Percentiles rank a stretch among this genome's conserved stretches.
Conservation (phyloP, 768 basidiomycete genomes). For the Phaeotremella skinneri region DNA sequence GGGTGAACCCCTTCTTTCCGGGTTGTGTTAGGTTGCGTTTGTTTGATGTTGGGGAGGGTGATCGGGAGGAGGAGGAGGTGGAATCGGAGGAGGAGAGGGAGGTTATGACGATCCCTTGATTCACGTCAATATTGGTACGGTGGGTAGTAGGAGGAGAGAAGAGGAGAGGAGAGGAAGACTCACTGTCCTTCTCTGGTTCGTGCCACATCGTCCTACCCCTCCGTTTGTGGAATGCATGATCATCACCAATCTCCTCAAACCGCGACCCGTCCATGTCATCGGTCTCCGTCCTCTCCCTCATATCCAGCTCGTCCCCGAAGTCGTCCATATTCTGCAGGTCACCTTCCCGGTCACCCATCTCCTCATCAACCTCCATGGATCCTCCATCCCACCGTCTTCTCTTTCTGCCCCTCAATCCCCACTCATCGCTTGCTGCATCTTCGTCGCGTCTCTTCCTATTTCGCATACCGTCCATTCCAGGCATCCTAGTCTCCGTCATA, state of each 20-base stretch:
- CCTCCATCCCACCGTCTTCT: constrained; percentile 22
- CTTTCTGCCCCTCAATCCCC: constrained; percentile 20
- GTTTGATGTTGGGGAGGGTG: constrained; percentile 15
- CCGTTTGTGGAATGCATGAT: not conserved
- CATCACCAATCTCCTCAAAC: too few species aligned
- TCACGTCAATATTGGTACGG: not conserved
- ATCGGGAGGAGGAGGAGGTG: constrained; percentile 24
- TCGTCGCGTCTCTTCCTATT: constrained; percentile 5
- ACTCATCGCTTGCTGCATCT: constrained; percentile 21
- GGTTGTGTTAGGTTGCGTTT: constrained; percentile 29
- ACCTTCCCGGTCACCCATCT: constrained; percentile 9
- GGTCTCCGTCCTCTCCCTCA: too few species aligned
- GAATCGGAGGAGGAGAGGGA: constrained; percentile 21
- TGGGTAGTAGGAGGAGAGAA: not conserved
- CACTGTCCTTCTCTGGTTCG: constrained; percentile 46
- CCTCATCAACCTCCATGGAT: constrained; percentile 23
- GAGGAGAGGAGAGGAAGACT: constrained; percentile 6
- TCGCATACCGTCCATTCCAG: not conserved
- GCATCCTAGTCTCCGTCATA: constrained; percentile 9
- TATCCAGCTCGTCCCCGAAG: constrained; percentile 4
- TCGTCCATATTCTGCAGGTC: constrained; percentile 9
- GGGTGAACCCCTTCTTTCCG: constrained; percentile 38
- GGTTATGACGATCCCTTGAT: constrained; percentile 40
- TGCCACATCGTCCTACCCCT: constrained; percentile 28
- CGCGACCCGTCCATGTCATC: too few species aligned